phyloP scores from a whole-genome alignment of 306 rosid genomes.

The Mucuna pruriens region DNA sequence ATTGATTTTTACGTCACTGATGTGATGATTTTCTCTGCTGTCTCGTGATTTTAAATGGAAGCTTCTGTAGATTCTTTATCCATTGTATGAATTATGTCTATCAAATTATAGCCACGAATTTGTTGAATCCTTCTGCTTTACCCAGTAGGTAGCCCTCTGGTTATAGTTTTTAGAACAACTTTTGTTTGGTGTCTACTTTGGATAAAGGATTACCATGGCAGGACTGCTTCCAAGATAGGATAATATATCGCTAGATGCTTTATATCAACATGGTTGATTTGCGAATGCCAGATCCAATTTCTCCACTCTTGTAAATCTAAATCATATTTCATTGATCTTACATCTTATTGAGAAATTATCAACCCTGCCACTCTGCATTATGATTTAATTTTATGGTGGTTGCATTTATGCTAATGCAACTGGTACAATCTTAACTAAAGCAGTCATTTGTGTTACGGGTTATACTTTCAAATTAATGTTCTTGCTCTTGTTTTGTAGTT shows the following conservation, averaged over 20 bases:
- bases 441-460: neutral
- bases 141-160: neutral
- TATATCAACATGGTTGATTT: neutral
- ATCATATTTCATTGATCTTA: conserved; percentile 3
- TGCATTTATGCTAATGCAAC: neutral
- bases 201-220: neutral
- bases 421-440: neutral
- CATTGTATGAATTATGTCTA: conserved; percentile 11
- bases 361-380: neutral
- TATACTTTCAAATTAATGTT: conserved; percentile 8
- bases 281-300: neutral
- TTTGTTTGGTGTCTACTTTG: neutral
- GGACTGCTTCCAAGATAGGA: neutral
- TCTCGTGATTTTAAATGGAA: conserved; percentile 11
- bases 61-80: neutral
- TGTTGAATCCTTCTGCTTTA: conserved; percentile 4
- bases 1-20: neutral
- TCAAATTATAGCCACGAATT: conserved; percentile 1
- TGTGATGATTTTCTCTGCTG: neutral
- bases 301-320: neutral
- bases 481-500: neutral
- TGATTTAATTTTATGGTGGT: neutral
- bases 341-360: neutral
- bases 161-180: neutral
- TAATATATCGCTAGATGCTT: conserved; percentile 7